These are phyloP conservation scores for Annona cherimola DNA, from an alignment of 164 flowering plant species.

Conservation along the genomic window DNA sequence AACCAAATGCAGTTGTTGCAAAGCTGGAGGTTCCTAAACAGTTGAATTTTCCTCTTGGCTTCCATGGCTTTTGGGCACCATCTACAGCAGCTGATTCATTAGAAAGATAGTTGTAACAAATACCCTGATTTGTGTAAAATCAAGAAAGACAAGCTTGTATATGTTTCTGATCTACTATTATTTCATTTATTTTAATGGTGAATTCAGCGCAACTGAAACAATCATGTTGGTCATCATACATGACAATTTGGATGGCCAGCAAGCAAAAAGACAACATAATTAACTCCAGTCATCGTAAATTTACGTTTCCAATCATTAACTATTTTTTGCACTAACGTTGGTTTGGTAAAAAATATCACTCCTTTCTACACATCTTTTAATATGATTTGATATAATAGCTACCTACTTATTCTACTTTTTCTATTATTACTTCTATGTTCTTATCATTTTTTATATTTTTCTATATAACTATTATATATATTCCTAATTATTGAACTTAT, in stretches of 20 bases:
- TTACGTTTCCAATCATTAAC: background rate
- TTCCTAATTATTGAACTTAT: no score
- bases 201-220: background rate
- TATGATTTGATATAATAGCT: no score
- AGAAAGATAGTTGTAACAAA: slow-evolving; percentile 1
- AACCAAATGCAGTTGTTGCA: slow-evolving; percentile 59
- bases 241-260: background rate
- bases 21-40: slow-evolving; percentile 76
- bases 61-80: slow-evolving; percentile 88
- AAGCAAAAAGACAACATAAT: background rate
- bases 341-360: background rate
- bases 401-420: no score
- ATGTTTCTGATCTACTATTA: background rate
- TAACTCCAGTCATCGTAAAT: background rate
- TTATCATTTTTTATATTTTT: no score
- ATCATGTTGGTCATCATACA: background rate
- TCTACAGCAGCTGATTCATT: background rate
- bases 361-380: background rate
- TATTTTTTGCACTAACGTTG: background rate
- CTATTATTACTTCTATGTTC: no score
- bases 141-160: no score
- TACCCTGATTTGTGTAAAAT: background rate
- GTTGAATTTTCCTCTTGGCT: slow-evolving; percentile 79
- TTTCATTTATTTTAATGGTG: background rate
- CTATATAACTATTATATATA: no score